Base-by-base conservation (phyloP, 495 filamentous ascomycete genomes). In the Cenococcum geophilum region DNA sequence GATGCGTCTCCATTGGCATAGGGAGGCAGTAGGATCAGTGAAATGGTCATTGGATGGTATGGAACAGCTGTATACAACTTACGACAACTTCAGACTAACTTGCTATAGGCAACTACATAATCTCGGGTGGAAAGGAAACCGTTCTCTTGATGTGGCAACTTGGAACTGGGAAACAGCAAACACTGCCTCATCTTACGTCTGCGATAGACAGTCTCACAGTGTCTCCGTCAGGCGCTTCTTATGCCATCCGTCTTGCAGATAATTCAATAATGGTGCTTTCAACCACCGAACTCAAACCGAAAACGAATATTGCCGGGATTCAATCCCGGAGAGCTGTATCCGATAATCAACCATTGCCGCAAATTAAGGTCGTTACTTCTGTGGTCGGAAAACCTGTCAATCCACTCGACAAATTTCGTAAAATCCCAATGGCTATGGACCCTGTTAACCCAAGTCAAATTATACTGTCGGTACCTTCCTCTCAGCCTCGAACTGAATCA, bases 81-180 rank as follows among this genome's bases (percentile, higher is more conserved):
- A 20, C 42, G 9, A 27, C 35, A 20, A 20, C 14, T 51, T 37
- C 51, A 21, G 10, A 48, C 58, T 61, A 59, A 63, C 18, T 10
- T 32, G 16, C 11, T 55, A 21, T 56, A 96, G 91, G 92, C n/a
- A 92, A 96, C 67, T 98, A 98, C 70, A 72, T 97, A 35, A 86
- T 98, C 35, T 97, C 93, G 43, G 93, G 93, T 60, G 95, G 93
- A 10, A 80, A 83, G 12, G 93, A 97, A 73, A 90, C 89, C 0
- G 91, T 93, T 4, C 76, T 99, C 52, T 88, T 97, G 16, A 74
- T 96, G n/a, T 99, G 92, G 91, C 93, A 99, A 71, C 74, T 97
- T 20, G 89, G 93, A 61, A 96, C 92, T 1, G 84, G 83, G 34
- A 83, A 83, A 61, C 83, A 82, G 65, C 86, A 92, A 66, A 87